A percentile compares a stretch with the other conserved stretches of the same genome.
These are phyloP conservation scores for Austroboletus rostrupii DNA, from an alignment of 1,284 basidiomycete genomes.

Conservation along the genomic window DNA sequence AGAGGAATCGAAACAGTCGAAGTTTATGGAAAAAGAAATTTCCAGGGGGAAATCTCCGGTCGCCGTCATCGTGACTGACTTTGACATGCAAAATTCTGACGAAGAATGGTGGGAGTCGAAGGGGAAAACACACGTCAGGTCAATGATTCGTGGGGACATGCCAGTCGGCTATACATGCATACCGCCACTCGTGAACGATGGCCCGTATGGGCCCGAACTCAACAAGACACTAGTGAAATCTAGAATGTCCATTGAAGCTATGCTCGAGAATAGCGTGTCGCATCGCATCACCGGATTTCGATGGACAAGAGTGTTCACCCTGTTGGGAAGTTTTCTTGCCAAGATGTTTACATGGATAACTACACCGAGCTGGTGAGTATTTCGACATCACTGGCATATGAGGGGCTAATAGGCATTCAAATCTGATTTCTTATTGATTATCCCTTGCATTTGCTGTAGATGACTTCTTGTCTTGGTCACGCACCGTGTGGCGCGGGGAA, in stretches of 20 bases:
- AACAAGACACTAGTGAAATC: background rate
- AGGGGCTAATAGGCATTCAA: too few species aligned
- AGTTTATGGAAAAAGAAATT: slow-evolving; percentile 24
- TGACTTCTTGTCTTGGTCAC: too few species aligned
- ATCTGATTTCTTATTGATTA: too few species aligned
- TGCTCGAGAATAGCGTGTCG: slow-evolving; percentile 11
- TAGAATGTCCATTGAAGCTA: background rate
- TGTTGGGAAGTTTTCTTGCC: too few species aligned
- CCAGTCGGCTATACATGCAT: slow-evolving; percentile 16
- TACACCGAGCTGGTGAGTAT: too few species aligned
- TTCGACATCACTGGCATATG: too few species aligned
- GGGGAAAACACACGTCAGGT: background rate
- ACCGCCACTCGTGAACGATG: slow-evolving; percentile 4
- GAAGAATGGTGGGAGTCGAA: slow-evolving; percentile 8
- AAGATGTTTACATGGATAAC: too few species aligned
- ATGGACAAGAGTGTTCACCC: too few species aligned
- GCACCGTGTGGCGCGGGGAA: too few species aligned
- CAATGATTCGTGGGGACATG: background rate
- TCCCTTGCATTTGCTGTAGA: too few species aligned
- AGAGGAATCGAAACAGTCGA: slow-evolving; percentile 20
- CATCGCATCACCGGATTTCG: slow-evolving; percentile 6
- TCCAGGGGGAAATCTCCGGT: slow-evolving; percentile 27
- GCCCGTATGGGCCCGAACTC: background rate
- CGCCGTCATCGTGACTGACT: slow-evolving; percentile 25
- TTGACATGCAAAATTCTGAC: background rate